Evolutionary conservation across 352 stramenopile species (phyloP).

Genomic region (Phytophthora boehmeriae): DNA sequence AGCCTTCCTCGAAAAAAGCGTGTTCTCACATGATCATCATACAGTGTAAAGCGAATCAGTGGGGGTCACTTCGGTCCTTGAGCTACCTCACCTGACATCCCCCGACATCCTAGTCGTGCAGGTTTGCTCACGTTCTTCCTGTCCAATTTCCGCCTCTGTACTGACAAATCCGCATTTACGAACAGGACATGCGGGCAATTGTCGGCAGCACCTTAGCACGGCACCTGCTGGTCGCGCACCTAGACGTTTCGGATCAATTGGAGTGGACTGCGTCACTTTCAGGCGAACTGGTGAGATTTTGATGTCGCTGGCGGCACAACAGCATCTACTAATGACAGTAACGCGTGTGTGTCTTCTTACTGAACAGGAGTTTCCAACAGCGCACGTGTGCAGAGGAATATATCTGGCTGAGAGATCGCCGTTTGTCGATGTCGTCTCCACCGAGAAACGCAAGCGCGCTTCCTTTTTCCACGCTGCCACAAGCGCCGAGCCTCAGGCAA

Average conservation of each 20-base stretch:
- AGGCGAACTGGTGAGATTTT: constrained; percentile 45
- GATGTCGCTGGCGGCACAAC: not conserved
- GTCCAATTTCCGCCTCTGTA: too few species aligned
- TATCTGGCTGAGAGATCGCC: constrained; percentile 44
- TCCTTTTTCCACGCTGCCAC: constrained; percentile 51
- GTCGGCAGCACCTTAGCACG: constrained; percentile 51
- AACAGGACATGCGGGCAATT: constrained; percentile 42
- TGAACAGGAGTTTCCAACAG: constrained; percentile 45
- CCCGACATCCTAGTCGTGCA: constrained; percentile 50
- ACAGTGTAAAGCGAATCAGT: constrained; percentile 21
- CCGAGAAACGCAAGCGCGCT: constrained; percentile 49
- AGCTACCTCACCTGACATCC: constrained; percentile 36
- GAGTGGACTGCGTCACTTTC: constrained; percentile 43
- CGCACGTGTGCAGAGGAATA: constrained; percentile 55
- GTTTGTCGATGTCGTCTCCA: constrained; percentile 60
- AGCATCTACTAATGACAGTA: not conserved
- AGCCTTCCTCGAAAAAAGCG: constrained; percentile 10
- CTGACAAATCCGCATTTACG: not conserved
- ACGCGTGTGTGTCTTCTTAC: not conserved
- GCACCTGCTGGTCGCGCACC: constrained; percentile 40
- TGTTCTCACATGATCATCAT: constrained; percentile 35
- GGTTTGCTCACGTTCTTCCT: constrained; percentile 23
- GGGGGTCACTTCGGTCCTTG: constrained; percentile 27
- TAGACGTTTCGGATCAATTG: constrained; percentile 28
- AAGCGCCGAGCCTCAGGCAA: constrained; percentile 30